A percentile compares a stretch with the other conserved stretches of the same genome.
phyloP scores from a whole-genome alignment of 2,329 filamentous ascomycete species.

The Parascedosporium putredinis region DNA sequence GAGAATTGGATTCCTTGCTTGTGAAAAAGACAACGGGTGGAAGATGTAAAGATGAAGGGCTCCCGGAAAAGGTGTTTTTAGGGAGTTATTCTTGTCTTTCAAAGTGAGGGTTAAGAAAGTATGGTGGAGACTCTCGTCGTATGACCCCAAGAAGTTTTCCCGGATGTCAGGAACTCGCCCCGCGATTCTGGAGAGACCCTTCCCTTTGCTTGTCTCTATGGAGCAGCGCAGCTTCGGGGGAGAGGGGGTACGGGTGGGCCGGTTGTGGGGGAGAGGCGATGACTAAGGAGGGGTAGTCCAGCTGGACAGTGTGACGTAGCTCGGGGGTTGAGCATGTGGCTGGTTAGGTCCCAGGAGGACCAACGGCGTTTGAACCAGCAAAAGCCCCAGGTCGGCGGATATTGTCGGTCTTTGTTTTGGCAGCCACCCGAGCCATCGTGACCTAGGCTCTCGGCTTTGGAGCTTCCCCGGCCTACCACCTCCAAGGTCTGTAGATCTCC shows the following conservation, averaged over 20 bases:
- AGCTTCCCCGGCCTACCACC: neutral
- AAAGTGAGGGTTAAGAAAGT: too few relatives aligned
- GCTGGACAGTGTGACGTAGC: slow-evolving; percentile 2
- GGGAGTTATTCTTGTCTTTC: too few relatives aligned
- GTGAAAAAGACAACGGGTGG: neutral
- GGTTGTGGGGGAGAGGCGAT: neutral
- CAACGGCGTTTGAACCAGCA: too few relatives aligned
- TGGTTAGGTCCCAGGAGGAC: too few relatives aligned
- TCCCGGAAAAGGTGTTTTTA: too few relatives aligned
- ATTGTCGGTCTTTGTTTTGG: neutral
- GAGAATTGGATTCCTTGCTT: neutral
- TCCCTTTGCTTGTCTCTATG: too few relatives aligned
- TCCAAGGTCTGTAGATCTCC: too few relatives aligned
- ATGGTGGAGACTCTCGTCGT: too few relatives aligned
- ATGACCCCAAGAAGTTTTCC: neutral
- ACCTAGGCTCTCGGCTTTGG: neutral
- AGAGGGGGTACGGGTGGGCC: neutral
- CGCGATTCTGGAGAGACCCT: too few relatives aligned
- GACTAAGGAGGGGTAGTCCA: slow-evolving; percentile 7
- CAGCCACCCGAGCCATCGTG: slow-evolving; percentile 4
- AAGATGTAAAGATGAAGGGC: neutral
- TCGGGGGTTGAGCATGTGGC: neutral
- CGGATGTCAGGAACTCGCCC: neutral
- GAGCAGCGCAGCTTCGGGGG: neutral
- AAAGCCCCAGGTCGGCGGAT: neutral